phyloP scores from a whole-genome alignment of 805 yeast genomes.

The Candida khao-thaluensis region DNA sequence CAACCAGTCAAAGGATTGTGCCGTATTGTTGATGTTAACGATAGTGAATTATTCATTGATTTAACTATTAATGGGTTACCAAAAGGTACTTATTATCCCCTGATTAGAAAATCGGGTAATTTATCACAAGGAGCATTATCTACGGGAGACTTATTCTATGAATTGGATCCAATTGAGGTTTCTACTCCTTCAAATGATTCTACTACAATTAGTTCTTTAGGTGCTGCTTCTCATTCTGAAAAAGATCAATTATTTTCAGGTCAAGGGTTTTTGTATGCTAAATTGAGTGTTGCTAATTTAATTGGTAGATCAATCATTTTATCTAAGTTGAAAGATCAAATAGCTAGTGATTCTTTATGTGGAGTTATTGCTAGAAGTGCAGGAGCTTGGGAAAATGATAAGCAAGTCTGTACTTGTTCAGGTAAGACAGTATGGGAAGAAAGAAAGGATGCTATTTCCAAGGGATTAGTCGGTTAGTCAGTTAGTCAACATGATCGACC shows the following conservation, averaged over 20 bases:
- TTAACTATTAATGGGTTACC: constrained; percentile 73
- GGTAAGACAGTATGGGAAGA: constrained; percentile 98
- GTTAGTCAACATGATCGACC: too few relatives aligned
- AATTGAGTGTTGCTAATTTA: constrained; percentile 53
- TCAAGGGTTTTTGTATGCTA: constrained; percentile 40
- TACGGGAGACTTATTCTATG: constrained; percentile 53
- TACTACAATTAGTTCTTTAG: constrained; percentile 35
- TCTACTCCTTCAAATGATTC: constrained; percentile 21
- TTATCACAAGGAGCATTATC: constrained; percentile 68
- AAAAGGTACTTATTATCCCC: constrained; percentile 65
- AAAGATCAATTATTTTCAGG: constrained; percentile 27
- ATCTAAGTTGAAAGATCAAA: constrained; percentile 38
- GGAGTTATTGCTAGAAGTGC: constrained; percentile 97
- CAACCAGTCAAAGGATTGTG: constrained; percentile 84
- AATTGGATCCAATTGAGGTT: constrained; percentile 43
- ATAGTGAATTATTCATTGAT: constrained; percentile 62
- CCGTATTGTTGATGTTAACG: constrained; percentile 69
- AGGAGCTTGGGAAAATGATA: constrained; percentile 95
- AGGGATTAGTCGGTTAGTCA: constrained; percentile 42
- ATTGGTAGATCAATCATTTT: constrained; percentile 70
- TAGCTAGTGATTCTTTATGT: constrained; percentile 49
- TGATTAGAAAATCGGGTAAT: constrained; percentile 70
- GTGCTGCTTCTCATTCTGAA: constrained; percentile 25
- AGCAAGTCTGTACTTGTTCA: constrained; percentile 88
- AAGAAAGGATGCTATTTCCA: constrained; percentile 66